Percentiles rank a stretch among this genome's conserved stretches.
Conservation (phyloP, 495 filamentous ascomycete species). For the Gamarada debralockiae region DNA sequence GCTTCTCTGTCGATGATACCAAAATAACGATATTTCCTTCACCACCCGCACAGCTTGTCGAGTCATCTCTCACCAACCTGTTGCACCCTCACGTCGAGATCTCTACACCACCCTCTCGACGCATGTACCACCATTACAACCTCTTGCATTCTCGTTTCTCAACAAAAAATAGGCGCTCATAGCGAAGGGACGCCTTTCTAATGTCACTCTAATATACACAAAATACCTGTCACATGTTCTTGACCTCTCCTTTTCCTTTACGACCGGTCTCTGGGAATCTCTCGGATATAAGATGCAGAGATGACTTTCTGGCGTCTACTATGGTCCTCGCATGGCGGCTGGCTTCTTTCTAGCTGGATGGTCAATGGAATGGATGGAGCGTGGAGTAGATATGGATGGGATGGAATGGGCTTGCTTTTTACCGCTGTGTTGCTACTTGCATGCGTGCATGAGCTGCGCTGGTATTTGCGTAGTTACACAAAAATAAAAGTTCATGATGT, state of each 20-base stretch:
- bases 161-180: slow-evolving; percentile 12
- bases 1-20: slow-evolving; percentile 19
- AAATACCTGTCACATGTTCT: neutral
- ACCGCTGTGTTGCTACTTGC: neutral
- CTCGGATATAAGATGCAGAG: too few relatives aligned
- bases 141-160: slow-evolving; percentile 8
- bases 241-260: too few relatives aligned
- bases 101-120: neutral
- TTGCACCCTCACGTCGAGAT: neutral
- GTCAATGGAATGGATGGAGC: slow-evolving; percentile 1
- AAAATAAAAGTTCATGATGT: slow-evolving; percentile 15
- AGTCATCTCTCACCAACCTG: neutral
- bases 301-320: too few relatives aligned
- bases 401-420: neutral
- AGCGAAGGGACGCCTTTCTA: slow-evolving; percentile 7
- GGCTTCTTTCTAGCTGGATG: neutral
- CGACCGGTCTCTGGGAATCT: too few relatives aligned
- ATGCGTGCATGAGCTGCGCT: neutral
- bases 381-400: slow-evolving; percentile 13
- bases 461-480: neutral
- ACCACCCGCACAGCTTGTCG: neutral
- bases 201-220: slow-evolving; percentile 7
- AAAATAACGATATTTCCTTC: slow-evolving; percentile 10
- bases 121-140: neutral
- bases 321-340: too few relatives aligned